Evolutionary conservation across 176 grass and related monocot species (phyloP), one percentile per base, ranked within the genome.

Genomic region (Puccinellia tenuiflora): DNA sequence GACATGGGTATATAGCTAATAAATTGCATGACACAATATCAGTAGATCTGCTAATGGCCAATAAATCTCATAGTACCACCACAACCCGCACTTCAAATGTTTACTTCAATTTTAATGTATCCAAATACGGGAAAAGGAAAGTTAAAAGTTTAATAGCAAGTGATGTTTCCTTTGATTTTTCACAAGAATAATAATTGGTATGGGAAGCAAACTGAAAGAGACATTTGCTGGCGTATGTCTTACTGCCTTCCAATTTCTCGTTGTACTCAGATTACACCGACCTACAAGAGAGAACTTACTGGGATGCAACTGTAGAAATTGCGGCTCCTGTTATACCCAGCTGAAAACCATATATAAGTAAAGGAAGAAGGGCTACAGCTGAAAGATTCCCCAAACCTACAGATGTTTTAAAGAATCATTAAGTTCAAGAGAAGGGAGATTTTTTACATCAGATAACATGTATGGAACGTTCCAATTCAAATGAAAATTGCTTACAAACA

Each of bases 311-410:
- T 61, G 88, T 90, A 30, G 91, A 87, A 88, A 90, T 79, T 73
- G 91, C 91, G 10, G 91, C 91, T 77, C 91, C 88, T 77, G 83
- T 68, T 37, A 93, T 90, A 48, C 91, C 91, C 80, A 93, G 88
- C 52, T 68, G 35, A 68, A 90, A 88, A 54, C 83, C 83, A 68
- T 82, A 93, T 54, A 93, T 88, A 86, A 93, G 84, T 73, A 93
- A 68, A 56, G 91, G 85, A 79, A 90, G 88, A 75, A 93, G 86
- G 22, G 54, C 79, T 52, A 88, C 86, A 22, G 86, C 88, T 20
- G 88, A 86, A 83, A 82, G 75, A 85, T 93, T 90, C 34, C 91
- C 91, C 63, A 87, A 79, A 85, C 86, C 91, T 93, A 67, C 11
- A 78, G 38, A 12, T 48, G 64, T 83, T 83, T 35, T 24, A 56